Base-by-base conservation (phyloP, 768 basidiomycete genomes). In the Boletus barrowsii region DNA sequence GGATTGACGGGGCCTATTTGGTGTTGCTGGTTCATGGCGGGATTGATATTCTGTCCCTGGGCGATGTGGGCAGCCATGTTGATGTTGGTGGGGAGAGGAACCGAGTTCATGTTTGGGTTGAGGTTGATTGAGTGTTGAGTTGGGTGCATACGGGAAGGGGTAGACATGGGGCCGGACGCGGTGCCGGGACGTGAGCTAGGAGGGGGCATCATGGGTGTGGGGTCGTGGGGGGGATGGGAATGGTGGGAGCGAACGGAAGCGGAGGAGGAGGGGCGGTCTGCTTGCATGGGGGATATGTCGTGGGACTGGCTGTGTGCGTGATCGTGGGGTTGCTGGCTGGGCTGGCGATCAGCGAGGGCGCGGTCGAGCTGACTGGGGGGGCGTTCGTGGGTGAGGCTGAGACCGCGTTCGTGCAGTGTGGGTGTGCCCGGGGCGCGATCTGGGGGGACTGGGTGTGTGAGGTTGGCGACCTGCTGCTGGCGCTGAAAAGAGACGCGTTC, bases 401-500 rank as follows among this genome's bases (percentile, higher is more conserved):
- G 50, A 43, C 50, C 66, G 47, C 63, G 66, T 36, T 68, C 66
- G 33, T 63, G 53, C 35, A 54, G 66, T 4, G 51, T 57, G 36
- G 66, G 63, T 0, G 62, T 59, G 18, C 60, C 47, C 8, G 63
- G 58, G 1, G 49, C 51, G 45, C 62, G 65, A 53, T 63, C 64
- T 17, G 50, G 30, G 10, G 53, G 58, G 10, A 55, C 24, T 24
- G 40, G 41, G 18, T 65, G 64, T 10, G 22, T 51, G n/a, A 51
- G 22, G 42, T 30, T 43, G 42, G 22, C 22, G 2, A 51, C 52
- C 36, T 65, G 68, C 22, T 61, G 62, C 51, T 73, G 72, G 26
- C 65, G 64, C 46, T 69, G 68, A 41, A 69, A 58, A 20, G 59
- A 56, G 20, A 50, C 55, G 53, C 70, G 66, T 22, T 72, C 71